phyloP scores from a whole-genome alignment of 2,329 filamentous ascomycete genomes.

The Aaosphaeria pasadenensis region DNA sequence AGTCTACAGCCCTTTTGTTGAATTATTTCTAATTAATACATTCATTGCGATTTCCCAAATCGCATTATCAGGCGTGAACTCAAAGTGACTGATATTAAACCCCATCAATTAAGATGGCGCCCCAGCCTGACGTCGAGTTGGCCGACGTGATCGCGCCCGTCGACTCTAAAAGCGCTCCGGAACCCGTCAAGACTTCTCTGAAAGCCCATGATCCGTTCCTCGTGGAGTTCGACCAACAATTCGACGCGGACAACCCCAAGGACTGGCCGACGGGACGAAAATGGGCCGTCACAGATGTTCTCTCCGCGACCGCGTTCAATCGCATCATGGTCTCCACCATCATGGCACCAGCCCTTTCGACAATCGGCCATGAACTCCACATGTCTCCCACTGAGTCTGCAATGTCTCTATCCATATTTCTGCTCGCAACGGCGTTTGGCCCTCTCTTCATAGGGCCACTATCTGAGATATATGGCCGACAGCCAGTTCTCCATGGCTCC shows the following conservation, averaged over 20 bases:
- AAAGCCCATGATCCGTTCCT: conserved; percentile 12
- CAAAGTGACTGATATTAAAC: not conserved
- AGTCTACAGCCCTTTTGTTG: too few species aligned
- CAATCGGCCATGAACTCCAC: conserved; percentile 17
- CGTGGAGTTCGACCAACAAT: conserved; percentile 9
- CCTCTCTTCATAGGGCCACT: conserved; percentile 26
- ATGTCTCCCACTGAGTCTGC: conserved; percentile 18
- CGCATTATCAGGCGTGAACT: too few species aligned
- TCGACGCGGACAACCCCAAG: conserved; percentile 16
- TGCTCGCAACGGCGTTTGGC: conserved; percentile 25
- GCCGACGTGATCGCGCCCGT: not conserved
- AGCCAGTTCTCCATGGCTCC: conserved; percentile 16
- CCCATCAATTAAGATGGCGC: not conserved
- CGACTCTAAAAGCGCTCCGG: not conserved
- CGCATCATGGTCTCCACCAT: conserved; percentile 30
- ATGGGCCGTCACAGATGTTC: conserved; percentile 9
- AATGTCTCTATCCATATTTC: conserved; percentile 27
- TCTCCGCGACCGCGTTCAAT: conserved; percentile 23
- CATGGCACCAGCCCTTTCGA: conserved; percentile 23
- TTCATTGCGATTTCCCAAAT: too few species aligned
- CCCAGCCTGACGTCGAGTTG: not conserved
- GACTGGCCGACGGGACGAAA: conserved; percentile 17
- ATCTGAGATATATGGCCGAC: conserved; percentile 25
- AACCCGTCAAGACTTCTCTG: not conserved
- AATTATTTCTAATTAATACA: too few species aligned